Conservation (phyloP, 805 yeast species). For the Groenewaldozyma tartarivorans region DNA sequence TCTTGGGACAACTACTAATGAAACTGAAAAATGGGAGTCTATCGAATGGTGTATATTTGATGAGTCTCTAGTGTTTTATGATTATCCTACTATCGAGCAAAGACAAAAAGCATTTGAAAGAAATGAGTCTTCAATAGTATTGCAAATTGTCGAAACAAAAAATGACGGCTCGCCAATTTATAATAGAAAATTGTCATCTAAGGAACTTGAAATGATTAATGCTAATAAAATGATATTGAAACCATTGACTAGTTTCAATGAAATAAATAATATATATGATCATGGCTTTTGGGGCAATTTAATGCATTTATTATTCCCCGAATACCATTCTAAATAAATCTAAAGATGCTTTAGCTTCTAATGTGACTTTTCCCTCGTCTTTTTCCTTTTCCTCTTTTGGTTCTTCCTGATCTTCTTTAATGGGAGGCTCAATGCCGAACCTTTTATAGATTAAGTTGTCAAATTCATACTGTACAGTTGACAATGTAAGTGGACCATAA, state of each 20-base stretch:
- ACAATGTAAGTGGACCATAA: constrained; percentile 20
- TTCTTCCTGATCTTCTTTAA: not conserved
- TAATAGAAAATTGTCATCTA: constrained; percentile 22
- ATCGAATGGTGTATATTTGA: constrained; percentile 43
- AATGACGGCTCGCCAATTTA: constrained; percentile 5
- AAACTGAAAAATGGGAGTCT: constrained; percentile 60
- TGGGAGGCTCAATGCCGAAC: constrained; percentile 15
- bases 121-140: constrained; percentile 18
- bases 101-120: constrained; percentile 6
- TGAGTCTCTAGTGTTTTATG: constrained; percentile 29
- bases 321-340: constrained; percentile 19
- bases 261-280: constrained; percentile 32
- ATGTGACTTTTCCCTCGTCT: constrained; percentile 2
- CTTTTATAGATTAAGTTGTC: constrained; percentile 21
- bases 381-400: not conserved
- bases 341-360: constrained; percentile 12
- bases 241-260: constrained; percentile 19
- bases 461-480: constrained; percentile 14
- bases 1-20: constrained; percentile 70
- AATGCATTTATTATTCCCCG: constrained; percentile 15
- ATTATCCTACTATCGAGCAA: constrained; percentile 11
- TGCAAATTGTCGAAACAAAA: constrained; percentile 17
- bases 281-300: constrained; percentile 25
- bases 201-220: constrained; percentile 21
- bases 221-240: constrained; percentile 14